A percentile compares a stretch with the other conserved stretches of the same genome.
Evolutionary conservation across 2,329 filamentous ascomycete species (phyloP).

Genomic region (Alternaria longipes): DNA sequence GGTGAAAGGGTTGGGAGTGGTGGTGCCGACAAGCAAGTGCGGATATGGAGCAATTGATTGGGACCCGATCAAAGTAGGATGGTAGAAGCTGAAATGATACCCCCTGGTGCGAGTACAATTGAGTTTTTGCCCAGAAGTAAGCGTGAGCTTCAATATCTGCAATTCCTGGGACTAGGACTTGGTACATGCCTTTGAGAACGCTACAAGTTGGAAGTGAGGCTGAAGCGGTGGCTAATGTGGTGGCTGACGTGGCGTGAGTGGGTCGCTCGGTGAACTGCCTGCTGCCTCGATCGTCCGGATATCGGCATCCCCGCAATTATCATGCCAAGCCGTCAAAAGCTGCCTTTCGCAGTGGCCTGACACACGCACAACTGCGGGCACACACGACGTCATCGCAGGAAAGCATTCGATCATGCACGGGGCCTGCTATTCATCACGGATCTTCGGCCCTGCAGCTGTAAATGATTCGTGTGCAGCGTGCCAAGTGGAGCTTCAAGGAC

Average conservation of each 20-base stretch:
- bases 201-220: conserved; percentile 5
- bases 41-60: conserved; percentile 68
- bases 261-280: background rate
- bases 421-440: conserved; percentile 15
- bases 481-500: conserved; percentile 27
- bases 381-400: conserved; percentile 31
- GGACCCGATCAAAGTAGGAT: background rate
- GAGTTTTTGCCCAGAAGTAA: background rate
- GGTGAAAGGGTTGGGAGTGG: conserved; percentile 89
- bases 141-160: background rate
- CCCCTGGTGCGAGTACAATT: conserved; percentile 10
- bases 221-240: background rate
- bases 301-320: conserved; percentile 28
- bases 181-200: background rate
- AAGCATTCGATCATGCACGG: conserved; percentile 20
- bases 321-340: conserved; percentile 19
- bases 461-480: conserved; percentile 20
- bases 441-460: conserved; percentile 27
- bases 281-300: conserved; percentile 3
- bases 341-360: conserved; percentile 21
- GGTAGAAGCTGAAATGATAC: conserved; percentile 18
- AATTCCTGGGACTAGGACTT: background rate
- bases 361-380: conserved; percentile 16
- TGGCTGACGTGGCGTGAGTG: background rate
- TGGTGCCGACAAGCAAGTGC: conserved; percentile 84